A percentile compares a stretch with the other conserved stretches of the same genome.
Evolutionary conservation across 441 rosid genomes (phyloP).

Genomic region (Bocquillonia castaneifolia): DNA sequence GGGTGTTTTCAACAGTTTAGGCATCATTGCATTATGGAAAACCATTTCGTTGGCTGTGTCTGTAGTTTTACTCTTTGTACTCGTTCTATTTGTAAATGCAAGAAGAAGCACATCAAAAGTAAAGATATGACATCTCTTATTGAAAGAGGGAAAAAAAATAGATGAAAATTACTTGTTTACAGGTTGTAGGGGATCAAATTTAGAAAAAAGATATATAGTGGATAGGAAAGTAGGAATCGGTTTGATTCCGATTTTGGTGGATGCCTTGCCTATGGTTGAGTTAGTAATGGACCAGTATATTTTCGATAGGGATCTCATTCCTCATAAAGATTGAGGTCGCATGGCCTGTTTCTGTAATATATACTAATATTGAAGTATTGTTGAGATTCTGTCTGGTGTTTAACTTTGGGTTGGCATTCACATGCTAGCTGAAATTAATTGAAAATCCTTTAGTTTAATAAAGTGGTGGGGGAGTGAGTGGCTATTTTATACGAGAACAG

Average conservation of each 20-base stretch:
- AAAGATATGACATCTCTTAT: constrained; percentile 43
- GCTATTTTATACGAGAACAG: too few relatives aligned
- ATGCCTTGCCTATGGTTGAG: constrained; percentile 2
- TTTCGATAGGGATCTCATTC: not conserved
- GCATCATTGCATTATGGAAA: constrained; percentile 38
- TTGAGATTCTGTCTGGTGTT: not conserved
- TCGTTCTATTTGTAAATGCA: constrained; percentile 52
- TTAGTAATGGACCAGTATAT: not conserved
- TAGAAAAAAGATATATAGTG: not conserved
- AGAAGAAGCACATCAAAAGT: constrained; percentile 68
- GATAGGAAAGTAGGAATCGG: not conserved
- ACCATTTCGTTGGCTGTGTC: constrained; percentile 32
- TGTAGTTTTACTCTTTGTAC: constrained; percentile 29
- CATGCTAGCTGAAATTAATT: not conserved
- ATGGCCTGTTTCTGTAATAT: not conserved
- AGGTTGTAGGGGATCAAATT: constrained; percentile 15
- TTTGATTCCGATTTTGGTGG: not conserved
- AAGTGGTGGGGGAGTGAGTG: not conserved
- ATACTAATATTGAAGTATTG: not conserved
- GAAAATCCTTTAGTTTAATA: not conserved
- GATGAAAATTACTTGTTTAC: not conserved
- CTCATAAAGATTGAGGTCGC: not conserved
- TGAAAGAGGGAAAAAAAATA: not conserved
- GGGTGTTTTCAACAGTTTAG: constrained; percentile 31
- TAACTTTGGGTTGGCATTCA: not conserved